Conservation (phyloP, 2,329 filamentous ascomycete species). For the Aureobasidium sp. region DNA sequence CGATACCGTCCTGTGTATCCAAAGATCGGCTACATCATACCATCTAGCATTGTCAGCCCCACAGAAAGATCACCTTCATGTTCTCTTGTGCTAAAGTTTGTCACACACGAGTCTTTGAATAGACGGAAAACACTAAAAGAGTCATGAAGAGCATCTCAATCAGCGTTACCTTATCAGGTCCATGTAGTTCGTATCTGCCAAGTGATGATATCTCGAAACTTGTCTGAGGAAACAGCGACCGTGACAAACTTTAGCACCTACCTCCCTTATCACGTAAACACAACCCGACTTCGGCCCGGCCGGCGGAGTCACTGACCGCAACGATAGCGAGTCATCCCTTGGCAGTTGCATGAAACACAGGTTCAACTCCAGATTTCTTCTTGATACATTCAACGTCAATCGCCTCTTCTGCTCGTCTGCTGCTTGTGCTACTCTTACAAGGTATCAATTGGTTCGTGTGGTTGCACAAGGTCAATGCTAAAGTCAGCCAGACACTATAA, state of each 20-base stretch:
- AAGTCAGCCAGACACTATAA: neutral
- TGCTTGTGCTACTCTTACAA: neutral
- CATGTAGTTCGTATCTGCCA: neutral
- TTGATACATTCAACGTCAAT: constrained; percentile 6
- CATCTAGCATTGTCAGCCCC: neutral
- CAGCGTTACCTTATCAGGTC: neutral
- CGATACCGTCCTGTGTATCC: neutral
- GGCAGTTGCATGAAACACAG: constrained; percentile 3
- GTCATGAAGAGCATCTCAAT: neutral
- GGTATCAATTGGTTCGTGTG: neutral
- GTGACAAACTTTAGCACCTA: neutral
- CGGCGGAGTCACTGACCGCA: constrained; percentile 10
- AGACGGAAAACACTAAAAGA: no score
- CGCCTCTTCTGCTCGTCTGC: neutral
- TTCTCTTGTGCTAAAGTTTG: neutral
- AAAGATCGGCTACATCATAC: neutral
- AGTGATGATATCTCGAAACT: neutral
- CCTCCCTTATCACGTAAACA: constrained; percentile 5
- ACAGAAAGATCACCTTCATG: neutral
- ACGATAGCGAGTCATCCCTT: constrained; percentile 10
- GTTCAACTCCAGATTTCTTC: constrained; percentile 9
- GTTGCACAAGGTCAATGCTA: neutral
- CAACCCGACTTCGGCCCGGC: constrained; percentile 4
- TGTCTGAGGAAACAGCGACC: neutral
- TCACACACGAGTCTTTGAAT: neutral